Conservation (phyloP, 306 rosid genomes). For the Vicia villosa region DNA sequence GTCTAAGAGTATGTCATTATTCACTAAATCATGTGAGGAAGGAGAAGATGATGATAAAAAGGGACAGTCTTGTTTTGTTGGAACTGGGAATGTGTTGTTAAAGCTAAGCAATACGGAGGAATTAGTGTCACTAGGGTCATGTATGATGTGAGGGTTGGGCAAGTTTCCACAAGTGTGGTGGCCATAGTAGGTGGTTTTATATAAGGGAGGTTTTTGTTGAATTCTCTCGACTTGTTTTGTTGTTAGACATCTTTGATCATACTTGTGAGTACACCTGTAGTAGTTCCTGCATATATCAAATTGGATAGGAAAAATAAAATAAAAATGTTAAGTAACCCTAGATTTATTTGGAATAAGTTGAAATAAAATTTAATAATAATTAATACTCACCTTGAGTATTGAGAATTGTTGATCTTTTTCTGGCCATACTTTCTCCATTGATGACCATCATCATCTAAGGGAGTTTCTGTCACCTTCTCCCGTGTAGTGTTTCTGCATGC, state of each 20-base stretch:
- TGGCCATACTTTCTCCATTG: conserved; percentile 82
- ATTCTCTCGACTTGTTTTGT: conserved; percentile 59
- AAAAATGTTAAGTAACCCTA: no score
- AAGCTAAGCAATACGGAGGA: conserved; percentile 46
- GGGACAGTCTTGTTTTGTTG: conserved; percentile 33
- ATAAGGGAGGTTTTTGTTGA: conserved; percentile 47
- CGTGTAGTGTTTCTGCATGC: conserved; percentile 44
- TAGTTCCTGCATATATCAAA: conserved; percentile 57
- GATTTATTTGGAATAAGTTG: no score
- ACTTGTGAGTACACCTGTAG: conserved; percentile 61
- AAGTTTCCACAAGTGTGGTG: conserved; percentile 56
- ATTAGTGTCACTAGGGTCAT: conserved; percentile 19
- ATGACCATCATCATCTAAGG: conserved; percentile 54
- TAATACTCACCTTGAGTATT: conserved; percentile 41
- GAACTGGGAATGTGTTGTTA: conserved; percentile 34
- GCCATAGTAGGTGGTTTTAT: conserved; percentile 51
- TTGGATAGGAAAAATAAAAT: no score
- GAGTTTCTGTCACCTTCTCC: conserved; percentile 33
- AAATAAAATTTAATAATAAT: not conserved
- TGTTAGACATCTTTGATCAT: conserved; percentile 63
- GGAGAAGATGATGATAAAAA: conserved; percentile 10
- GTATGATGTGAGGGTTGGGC: conserved; percentile 40
- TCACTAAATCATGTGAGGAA: not conserved
- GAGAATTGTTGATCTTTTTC: conserved; percentile 44
- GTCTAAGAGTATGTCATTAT: not conserved